Conservation (phyloP, 768 basidiomycete genomes). For the Macrocybe gigantea region DNA sequence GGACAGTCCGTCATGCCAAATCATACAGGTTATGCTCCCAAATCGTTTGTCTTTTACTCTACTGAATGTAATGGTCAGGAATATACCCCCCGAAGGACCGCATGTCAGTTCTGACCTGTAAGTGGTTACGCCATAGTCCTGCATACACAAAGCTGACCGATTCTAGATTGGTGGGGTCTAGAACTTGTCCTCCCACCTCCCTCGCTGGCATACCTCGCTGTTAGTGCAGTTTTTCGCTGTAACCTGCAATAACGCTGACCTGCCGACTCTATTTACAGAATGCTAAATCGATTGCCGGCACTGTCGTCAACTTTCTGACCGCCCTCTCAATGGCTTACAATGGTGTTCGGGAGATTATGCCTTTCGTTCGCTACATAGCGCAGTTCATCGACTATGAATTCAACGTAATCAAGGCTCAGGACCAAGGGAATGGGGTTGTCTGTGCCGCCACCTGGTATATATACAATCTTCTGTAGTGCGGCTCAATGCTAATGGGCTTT, state of each 20-base stretch:
- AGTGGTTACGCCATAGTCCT: constrained; percentile 17
- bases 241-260: not conserved
- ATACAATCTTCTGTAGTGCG: not conserved
- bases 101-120: constrained; percentile 73
- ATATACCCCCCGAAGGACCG: constrained; percentile 68
- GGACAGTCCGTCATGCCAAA: constrained; percentile 60
- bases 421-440: constrained; percentile 71
- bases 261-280: constrained; percentile 28
- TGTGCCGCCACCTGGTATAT: constrained; percentile 79
- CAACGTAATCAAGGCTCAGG: constrained; percentile 49
- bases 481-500: not conserved
- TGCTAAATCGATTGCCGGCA: constrained; percentile 49
- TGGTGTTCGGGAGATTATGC: constrained; percentile 75
- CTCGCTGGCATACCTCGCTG: constrained; percentile 53
- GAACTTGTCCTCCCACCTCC: constrained; percentile 71
- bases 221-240: constrained; percentile 21
- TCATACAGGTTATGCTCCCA: constrained; percentile 41
- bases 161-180: constrained; percentile 82
- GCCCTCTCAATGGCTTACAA: constrained; percentile 60
- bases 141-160: not conserved
- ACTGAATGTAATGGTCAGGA: constrained; percentile 22
- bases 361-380: constrained; percentile 75
- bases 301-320: constrained; percentile 67
- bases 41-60: not conserved
- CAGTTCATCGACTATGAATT: constrained; percentile 75